Conservation (phyloP, 306 rosid genomes). For the Lablab purpureus region DNA sequence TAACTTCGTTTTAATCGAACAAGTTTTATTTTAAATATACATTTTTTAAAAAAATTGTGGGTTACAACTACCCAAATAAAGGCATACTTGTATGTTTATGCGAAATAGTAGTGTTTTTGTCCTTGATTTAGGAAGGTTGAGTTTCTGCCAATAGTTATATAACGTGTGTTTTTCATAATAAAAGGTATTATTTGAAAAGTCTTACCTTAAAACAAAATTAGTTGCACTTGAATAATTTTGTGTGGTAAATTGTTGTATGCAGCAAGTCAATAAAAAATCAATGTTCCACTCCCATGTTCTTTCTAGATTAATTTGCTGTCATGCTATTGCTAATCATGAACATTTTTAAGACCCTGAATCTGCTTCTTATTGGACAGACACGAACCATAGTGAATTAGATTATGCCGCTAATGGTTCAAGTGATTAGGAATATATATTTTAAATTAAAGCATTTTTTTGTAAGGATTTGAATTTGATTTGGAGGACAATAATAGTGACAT, state of each 20-base stretch:
- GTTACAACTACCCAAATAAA: too few relatives aligned
- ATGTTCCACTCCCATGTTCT: not conserved
- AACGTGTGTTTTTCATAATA: not conserved
- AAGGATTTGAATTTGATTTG: not conserved
- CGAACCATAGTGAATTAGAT: not conserved
- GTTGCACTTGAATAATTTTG: not conserved
- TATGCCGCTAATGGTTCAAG: not conserved
- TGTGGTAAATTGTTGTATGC: not conserved
- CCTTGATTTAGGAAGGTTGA: not conserved
- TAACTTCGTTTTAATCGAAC: too few relatives aligned
- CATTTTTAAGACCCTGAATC: not conserved
- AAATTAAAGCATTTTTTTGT: slow-evolving; percentile 15
- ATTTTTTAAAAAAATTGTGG: too few relatives aligned
- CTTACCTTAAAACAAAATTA: not conserved
- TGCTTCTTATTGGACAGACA: slow-evolving; percentile 21
- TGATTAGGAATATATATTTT: slow-evolving; percentile 20
- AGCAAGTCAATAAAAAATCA: not conserved
- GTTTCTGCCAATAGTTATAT: not conserved
- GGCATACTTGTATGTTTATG: too few relatives aligned
- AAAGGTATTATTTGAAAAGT: not conserved
- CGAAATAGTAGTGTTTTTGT: not conserved
- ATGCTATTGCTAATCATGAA: not conserved
- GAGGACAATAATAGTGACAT: not conserved
- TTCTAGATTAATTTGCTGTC: not conserved
- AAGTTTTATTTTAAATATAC: too few relatives aligned